Conservation (phyloP, 495 filamentous ascomycete species). For the Bathelium albidoporum region DNA sequence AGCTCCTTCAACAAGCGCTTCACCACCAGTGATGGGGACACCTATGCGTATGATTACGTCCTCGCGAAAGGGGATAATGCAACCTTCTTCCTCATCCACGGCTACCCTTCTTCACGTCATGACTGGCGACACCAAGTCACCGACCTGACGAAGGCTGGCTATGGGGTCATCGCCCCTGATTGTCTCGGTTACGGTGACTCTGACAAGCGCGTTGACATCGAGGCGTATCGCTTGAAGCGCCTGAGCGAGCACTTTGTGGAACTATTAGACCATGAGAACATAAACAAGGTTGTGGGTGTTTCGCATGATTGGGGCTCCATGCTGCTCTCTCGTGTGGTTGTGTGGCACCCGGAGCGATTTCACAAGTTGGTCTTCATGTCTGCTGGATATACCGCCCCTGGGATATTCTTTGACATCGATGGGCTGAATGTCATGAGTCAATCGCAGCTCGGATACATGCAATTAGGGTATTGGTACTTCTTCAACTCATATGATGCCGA, state of each 20-base stretch:
- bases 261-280: conserved; percentile 24
- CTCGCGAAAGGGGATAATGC: background rate
- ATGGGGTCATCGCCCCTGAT: conserved; percentile 40
- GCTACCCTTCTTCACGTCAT: conserved; percentile 27
- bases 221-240: conserved; percentile 26
- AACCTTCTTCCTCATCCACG: conserved; percentile 11
- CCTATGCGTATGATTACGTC: background rate
- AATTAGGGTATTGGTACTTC: background rate
- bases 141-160: conserved; percentile 27
- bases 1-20: background rate
- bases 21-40: background rate
- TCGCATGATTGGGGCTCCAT: conserved; percentile 26
- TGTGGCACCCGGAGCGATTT: background rate
- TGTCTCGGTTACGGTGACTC: conserved; percentile 42
- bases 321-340: background rate
- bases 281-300: conserved; percentile 22
- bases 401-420: background rate
- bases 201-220: conserved; percentile 28
- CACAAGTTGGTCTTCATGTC: background rate
- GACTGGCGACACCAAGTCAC: conserved; percentile 38
- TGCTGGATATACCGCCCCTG: background rate
- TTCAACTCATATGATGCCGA: no score
- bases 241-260: conserved; percentile 34
- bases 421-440: background rate
- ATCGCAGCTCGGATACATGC: background rate